phyloP scores from a whole-genome alignment of 2,329 filamentous ascomycete genomes.

The Penicillium capsulatum region DNA sequence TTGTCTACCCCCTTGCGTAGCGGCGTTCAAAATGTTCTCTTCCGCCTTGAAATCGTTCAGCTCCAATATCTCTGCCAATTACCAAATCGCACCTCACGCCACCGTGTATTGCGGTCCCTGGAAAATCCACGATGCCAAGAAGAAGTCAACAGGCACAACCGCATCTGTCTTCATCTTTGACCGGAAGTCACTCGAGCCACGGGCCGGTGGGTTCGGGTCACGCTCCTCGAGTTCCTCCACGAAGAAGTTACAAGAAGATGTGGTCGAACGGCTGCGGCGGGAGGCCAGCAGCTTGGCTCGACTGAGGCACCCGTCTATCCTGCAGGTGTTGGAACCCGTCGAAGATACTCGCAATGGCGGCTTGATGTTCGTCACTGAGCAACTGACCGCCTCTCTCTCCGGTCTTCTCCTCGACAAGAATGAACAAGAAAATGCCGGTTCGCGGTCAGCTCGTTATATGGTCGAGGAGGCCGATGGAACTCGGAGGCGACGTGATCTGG shows the following conservation, averaged over 20 bases:
- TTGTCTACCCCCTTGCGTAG: background rate
- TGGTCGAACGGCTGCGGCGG: constrained; percentile 83
- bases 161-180: constrained; percentile 96
- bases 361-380: constrained; percentile 91
- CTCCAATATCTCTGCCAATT: constrained; percentile 90
- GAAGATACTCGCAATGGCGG: constrained; percentile 90
- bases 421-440: constrained; percentile 69
- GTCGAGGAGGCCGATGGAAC: constrained; percentile 73
- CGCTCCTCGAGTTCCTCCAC: constrained; percentile 61
- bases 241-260: constrained; percentile 81
- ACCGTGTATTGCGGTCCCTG: constrained; percentile 84
- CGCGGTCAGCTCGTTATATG: constrained; percentile 72
- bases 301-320: constrained; percentile 81
- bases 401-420: constrained; percentile 83
- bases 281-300: constrained; percentile 86
- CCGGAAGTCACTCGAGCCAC: constrained; percentile 73
- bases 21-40: constrained; percentile 68
- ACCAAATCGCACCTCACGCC: constrained; percentile 70
- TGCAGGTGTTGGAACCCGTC: constrained; percentile 90
- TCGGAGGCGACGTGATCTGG: constrained; percentile 70
- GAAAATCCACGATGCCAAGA: constrained; percentile 97
- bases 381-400: constrained; percentile 82
- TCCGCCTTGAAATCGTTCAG: constrained; percentile 90
- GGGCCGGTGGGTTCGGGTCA: constrained; percentile 57
- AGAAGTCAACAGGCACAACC: constrained; percentile 84